Evolutionary conservation across 805 yeast species (phyloP), one percentile per base, ranked within the genome.

Genomic region (Tetrapisispora fleetii): DNA sequence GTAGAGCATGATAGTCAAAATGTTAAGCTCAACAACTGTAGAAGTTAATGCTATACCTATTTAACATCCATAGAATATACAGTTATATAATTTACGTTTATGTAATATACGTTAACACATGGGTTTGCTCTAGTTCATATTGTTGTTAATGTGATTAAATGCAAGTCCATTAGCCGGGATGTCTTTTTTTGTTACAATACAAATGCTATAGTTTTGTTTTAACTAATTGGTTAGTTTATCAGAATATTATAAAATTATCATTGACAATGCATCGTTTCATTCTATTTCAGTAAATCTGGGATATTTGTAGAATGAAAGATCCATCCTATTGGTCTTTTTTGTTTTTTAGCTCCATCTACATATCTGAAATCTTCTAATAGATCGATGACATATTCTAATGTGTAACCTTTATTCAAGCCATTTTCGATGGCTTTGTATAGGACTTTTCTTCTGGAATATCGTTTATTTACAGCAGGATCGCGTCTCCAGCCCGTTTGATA

Each of bases 401-500:
- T 53, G 52, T 66, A 72, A 0, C 81, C 80, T 53, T 70, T 69
- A 4, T 57, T 53, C 45, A 70, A 54, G 1, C 81, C 83, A 9
- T 54, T 64, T 55, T 78, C 81, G 46, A 78, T 76, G 5, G 81
- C 81, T 51, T 70, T 73, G 60, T 77, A 78, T 22, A 78, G 69
- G 33, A 74, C 74, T 56, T 75, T 76, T 37, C 83, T 64, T 52
- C 83, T 59, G 43, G 75, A 68, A 56, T 74, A 78, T 41, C 79
- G 73, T 52, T 79, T 73, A 47, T 74, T 72, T 30, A 75, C 75
- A 0, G 81, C 79, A 10, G 75, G 69, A 44, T 70, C 80, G 45
- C 76, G 66, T 58, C 83, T 69, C 83, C 83, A 78, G 35, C 74
- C 72, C 1, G 80, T 71, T 46, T 73, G 74, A 53, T 71, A 78